Percentiles rank a stretch among this genome's conserved stretches.
Evolutionary conservation across 2,329 filamentous ascomycete species (phyloP).

Genomic region (Dryadomyces sulphureus): DNA sequence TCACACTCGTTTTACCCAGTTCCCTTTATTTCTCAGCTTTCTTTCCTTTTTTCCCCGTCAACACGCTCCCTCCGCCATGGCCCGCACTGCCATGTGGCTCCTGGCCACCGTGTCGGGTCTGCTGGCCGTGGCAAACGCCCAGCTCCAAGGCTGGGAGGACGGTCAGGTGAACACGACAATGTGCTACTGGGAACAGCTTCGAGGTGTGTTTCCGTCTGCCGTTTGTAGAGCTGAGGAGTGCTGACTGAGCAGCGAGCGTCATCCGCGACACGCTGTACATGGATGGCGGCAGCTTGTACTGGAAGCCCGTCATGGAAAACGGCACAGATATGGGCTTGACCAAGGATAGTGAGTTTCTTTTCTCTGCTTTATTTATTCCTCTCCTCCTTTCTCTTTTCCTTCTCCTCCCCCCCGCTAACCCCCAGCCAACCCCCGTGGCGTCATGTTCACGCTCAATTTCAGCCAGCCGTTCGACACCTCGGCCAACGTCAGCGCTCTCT

Average conservation of each 20-base stretch:
- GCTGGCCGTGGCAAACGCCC: constrained; percentile 20
- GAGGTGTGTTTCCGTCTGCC: constrained; percentile 18
- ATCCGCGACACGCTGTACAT: constrained; percentile 49
- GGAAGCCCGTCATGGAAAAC: constrained; percentile 33
- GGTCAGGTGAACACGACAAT: constrained; percentile 42
- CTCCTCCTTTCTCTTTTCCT: not conserved
- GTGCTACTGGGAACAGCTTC: constrained; percentile 38
- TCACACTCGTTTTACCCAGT: not conserved
- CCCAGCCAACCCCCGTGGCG: constrained; percentile 34
- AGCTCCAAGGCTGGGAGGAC: constrained; percentile 32
- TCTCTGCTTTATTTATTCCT: not conserved
- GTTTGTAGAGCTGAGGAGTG: not conserved
- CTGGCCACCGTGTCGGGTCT: constrained; percentile 11
- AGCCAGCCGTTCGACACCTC: constrained; percentile 37
- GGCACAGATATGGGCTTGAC: constrained; percentile 16
- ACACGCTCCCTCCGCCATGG: no score
- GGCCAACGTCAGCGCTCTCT: constrained; percentile 36
- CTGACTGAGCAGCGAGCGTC: constrained; percentile 30
- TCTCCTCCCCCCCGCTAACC: not conserved
- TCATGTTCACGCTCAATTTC: constrained; percentile 44
- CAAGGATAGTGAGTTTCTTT: constrained; percentile 26
- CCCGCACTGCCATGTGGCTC: not conserved
- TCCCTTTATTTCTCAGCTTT: not conserved
- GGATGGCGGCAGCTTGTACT: constrained; percentile 45
- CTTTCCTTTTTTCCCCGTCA: not conserved